A percentile compares a stretch with the other conserved stretches of the same genome.
phyloP scores from a whole-genome alignment of 1,284 basidiomycete genomes.

The Cryptococcus sp. region DNA sequence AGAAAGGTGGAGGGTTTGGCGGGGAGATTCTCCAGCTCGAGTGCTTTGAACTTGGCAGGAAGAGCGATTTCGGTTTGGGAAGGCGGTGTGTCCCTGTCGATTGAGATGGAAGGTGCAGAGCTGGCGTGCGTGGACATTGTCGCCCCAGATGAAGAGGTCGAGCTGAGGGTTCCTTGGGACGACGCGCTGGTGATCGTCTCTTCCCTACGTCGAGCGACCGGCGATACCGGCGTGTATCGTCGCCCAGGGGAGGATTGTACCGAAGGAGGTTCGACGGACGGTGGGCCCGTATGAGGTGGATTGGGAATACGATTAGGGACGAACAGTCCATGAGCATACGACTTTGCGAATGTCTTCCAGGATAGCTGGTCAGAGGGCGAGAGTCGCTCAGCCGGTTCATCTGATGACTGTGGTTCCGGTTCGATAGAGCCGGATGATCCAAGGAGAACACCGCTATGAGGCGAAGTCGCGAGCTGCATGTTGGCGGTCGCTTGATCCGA shows the following conservation, averaged over 20 bases:
- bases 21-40: conserved; percentile 22
- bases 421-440: no score
- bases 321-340: conserved; percentile 72
- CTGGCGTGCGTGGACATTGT: conserved; percentile 1
- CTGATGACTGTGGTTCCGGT: no score
- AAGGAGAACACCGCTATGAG: no score
- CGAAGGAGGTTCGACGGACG: conserved; percentile 15
- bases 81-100: not conserved
- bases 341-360: conserved; percentile 68
- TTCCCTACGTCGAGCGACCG: conserved; percentile 1
- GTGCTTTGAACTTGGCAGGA: conserved; percentile 17
- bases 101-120: not conserved
- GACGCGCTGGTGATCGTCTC: conserved; percentile 5
- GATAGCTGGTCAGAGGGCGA: conserved; percentile 9
- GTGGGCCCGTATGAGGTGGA: conserved; percentile 49
- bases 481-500: not conserved
- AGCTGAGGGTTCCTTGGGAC: conserved; percentile 2
- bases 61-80: conserved; percentile 11
- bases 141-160: conserved; percentile 8
- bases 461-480: not conserved
- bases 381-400: not conserved
- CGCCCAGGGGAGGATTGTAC: conserved; percentile 23
- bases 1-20: not conserved
- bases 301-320: conserved; percentile 69
- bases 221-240: conserved; percentile 9